Evolutionary conservation across 371 early-diverging fungal species (phyloP).

Genomic region (Syncephalis fuscata): DNA sequence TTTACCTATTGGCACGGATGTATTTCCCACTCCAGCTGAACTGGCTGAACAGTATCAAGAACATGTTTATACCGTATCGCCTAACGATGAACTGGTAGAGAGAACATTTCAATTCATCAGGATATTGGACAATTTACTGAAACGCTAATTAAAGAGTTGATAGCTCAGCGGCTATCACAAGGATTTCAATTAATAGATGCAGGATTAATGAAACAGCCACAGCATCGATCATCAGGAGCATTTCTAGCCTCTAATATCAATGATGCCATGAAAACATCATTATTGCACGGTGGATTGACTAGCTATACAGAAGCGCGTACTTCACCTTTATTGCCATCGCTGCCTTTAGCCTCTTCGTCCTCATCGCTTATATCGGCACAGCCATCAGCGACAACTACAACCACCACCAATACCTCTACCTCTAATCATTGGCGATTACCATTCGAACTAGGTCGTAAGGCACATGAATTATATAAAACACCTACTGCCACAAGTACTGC

Average conservation of each 20-base stretch:
- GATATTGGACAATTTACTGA: slow-evolving; percentile 24
- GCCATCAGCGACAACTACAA: no score
- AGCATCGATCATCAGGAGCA: slow-evolving; percentile 1
- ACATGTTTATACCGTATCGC: slow-evolving; percentile 65
- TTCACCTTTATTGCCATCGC: no score
- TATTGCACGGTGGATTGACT: background rate
- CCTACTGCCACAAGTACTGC: background rate
- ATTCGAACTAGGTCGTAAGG: background rate
- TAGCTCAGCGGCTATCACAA: slow-evolving; percentile 80
- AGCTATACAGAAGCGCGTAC: no score
- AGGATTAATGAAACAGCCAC: background rate
- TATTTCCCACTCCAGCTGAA: slow-evolving; percentile 61
- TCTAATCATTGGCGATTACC: background rate
- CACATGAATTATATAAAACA: background rate
- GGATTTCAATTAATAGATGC: slow-evolving; percentile 81
- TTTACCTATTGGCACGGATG: slow-evolving; percentile 85
- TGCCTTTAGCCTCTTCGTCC: no score
- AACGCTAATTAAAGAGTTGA: slow-evolving; percentile 63
- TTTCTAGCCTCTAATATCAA: slow-evolving; percentile 1
- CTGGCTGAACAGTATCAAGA: slow-evolving; percentile 51
- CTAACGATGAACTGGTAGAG: slow-evolving; percentile 34
- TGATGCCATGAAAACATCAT: slow-evolving; percentile 1
- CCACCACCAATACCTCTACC: no score
- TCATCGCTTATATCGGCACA: no score
- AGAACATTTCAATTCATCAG: slow-evolving; percentile 21